Conservation (phyloP, 164 flowering plant genomes). For the Paratinospora sagittata region DNA sequence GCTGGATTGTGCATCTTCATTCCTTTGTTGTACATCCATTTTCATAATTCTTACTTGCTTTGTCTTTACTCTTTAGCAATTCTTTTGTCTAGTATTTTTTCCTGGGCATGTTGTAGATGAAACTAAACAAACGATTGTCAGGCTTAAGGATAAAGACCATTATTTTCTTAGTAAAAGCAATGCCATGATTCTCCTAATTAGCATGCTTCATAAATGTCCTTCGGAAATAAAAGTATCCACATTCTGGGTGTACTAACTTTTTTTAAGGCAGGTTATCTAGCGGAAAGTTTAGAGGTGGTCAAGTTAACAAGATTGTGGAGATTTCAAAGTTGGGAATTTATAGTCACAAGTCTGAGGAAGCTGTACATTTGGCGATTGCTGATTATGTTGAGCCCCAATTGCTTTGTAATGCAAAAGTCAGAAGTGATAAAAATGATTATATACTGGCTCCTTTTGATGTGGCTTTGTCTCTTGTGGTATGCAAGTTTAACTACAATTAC, state of each 20-base stretch:
- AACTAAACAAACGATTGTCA: no score
- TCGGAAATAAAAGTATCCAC: background rate
- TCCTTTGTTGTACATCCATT: no score
- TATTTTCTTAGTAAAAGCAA: no score
- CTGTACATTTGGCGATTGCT: slow-evolving; percentile 17
- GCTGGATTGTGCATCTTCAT: no score
- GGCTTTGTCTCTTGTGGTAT: slow-evolving; percentile 61
- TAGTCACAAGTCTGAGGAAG: slow-evolving; percentile 31
- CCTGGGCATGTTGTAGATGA: no score
- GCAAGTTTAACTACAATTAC: slow-evolving; percentile 13
- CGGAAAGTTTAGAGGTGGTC: slow-evolving; percentile 44
- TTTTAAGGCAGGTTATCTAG: slow-evolving; percentile 33
- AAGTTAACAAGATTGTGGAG: slow-evolving; percentile 61
- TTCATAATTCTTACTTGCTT: no score
- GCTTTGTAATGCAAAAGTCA: slow-evolving; percentile 16
- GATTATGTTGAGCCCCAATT: slow-evolving; percentile 20
- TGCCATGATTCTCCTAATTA: background rate
- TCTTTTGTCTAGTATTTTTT: no score
- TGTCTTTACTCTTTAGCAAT: no score
- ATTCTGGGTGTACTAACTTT: background rate
- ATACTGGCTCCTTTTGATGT: slow-evolving; percentile 60
- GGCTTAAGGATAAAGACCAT: no score
- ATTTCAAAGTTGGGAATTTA: slow-evolving; percentile 61
- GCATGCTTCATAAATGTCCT: background rate
- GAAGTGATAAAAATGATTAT: slow-evolving; percentile 26